Conservation (phyloP, 2,329 filamentous ascomycete species). For the Trichoderma guizhouense region DNA sequence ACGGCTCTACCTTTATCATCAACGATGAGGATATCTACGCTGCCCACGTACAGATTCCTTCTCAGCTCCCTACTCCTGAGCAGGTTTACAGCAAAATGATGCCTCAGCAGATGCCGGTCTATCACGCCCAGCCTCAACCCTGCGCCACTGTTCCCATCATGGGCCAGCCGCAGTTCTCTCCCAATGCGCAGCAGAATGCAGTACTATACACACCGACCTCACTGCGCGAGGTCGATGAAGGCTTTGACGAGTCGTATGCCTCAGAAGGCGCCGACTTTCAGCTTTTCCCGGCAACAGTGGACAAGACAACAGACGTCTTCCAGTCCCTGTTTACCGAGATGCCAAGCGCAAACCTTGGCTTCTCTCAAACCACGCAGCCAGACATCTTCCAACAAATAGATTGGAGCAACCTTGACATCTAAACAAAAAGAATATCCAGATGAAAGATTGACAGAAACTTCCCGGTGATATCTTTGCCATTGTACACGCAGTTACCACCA, state of each 20-base stretch:
- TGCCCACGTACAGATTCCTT: slow-evolving; percentile 54
- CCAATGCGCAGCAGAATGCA: slow-evolving; percentile 62
- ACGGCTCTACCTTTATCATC: slow-evolving; percentile 59
- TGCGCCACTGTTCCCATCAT: slow-evolving; percentile 23
- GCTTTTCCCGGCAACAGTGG: slow-evolving; percentile 50
- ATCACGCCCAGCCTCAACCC: slow-evolving; percentile 25
- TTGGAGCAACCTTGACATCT: slow-evolving; percentile 38
- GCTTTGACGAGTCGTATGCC: slow-evolving; percentile 55
- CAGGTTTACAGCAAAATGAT: slow-evolving; percentile 45
- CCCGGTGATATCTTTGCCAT: background rate
- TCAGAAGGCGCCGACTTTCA: slow-evolving; percentile 59
- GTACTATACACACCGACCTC: slow-evolving; percentile 68
- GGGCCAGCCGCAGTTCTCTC: slow-evolving; percentile 57
- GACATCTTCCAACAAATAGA: slow-evolving; percentile 47
- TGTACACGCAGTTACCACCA: background rate
- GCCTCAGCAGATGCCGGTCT: slow-evolving; percentile 39
- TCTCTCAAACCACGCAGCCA: slow-evolving; percentile 51
- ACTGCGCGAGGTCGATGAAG: slow-evolving; percentile 60
- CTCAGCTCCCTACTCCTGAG: slow-evolving; percentile 40
- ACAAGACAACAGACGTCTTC: slow-evolving; percentile 40
- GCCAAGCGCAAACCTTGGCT: slow-evolving; percentile 49
- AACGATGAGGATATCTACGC: slow-evolving; percentile 62
- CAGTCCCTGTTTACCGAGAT: slow-evolving; percentile 50
- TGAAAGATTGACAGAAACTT: background rate
- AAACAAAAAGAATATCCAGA: slow-evolving; percentile 24